Evolutionary conservation across 768 basidiomycete genomes (phyloP).

Genomic region (Lyophyllum decastes): DNA sequence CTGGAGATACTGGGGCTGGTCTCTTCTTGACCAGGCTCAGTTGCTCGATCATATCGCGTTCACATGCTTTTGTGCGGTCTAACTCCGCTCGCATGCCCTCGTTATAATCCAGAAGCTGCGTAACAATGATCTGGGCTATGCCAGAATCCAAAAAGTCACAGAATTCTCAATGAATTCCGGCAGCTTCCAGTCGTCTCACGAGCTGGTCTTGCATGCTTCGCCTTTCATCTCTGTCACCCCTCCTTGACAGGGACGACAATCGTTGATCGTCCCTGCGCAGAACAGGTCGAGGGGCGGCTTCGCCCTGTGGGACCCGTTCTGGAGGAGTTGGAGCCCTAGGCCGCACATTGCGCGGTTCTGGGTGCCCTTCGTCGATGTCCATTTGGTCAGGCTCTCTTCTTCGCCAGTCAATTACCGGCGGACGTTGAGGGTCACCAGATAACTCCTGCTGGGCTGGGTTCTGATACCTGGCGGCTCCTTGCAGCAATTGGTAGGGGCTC

Average conservation of each 20-base stretch:
- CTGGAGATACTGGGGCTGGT: background rate
- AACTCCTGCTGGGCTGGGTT: background rate
- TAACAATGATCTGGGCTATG: background rate
- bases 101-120: background rate
- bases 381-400: background rate
- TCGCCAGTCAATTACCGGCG: background rate
- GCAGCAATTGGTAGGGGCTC: too few species aligned
- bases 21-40: background rate
- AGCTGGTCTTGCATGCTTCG: background rate
- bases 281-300: too few species aligned
- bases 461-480: too few species aligned
- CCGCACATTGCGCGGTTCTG: background rate
- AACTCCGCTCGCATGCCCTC: background rate
- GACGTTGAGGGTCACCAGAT: background rate
- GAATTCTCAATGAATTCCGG: background rate
- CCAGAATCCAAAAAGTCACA: background rate
- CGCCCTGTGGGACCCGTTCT: background rate
- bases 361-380: background rate
- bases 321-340: background rate
- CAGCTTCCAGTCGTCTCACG: background rate
- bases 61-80: background rate
- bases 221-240: background rate
- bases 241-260: background rate
- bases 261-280: too few species aligned
- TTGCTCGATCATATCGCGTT: background rate